Base-by-base conservation (phyloP, 257 asterid genomes). In the Ehretia macrophylla region DNA sequence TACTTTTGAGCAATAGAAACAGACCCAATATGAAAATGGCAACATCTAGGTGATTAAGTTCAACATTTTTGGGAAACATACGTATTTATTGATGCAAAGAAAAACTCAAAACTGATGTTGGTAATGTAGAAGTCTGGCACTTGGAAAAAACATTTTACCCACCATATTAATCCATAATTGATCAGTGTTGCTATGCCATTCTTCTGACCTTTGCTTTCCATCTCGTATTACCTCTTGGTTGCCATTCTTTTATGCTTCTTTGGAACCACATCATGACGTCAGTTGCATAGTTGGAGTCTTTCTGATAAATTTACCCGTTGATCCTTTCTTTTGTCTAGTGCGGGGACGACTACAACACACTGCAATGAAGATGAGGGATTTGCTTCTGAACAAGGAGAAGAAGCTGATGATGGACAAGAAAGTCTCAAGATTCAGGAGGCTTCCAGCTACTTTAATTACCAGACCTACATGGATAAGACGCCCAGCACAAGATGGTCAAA, bases 401-500 rank as follows among this genome's bases (percentile, higher is more conserved):
- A 74, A 51, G 48, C 59, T 60, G 32, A 72, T 55, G 83, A 77
- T 64, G 82, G 58, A 14, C 79, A 77, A 58, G 83, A 27, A 47
- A 65, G 22, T n/a, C 70, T 71, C 50, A 11, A 8, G 63, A 75
- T 55, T 66, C 77, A 80, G 60, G 97, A 91, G 39, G 65, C 63
- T 42, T 32, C 73, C 49, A 23, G 58, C 72, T 73, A 56, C 78
- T 81, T 76, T 78, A 93, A 89, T 77, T 89, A 93, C 68, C 97
- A 86, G 55, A 75, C 91, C 42, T 74, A 76, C 68, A 89, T 89
- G 99, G 77, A 83, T 63, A 89, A 47, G 66, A 79, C 94, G 60
- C 91, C 91, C 45, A 65, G 65, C 45, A 56, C 58, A 53, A 74
- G 86, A 81, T 93, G 99, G 99, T 73, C 95, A 49, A 80, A 89